Evolutionary conservation across 2,329 filamentous ascomycete species (phyloP).

Genomic region (Trichoderma sp.): DNA sequence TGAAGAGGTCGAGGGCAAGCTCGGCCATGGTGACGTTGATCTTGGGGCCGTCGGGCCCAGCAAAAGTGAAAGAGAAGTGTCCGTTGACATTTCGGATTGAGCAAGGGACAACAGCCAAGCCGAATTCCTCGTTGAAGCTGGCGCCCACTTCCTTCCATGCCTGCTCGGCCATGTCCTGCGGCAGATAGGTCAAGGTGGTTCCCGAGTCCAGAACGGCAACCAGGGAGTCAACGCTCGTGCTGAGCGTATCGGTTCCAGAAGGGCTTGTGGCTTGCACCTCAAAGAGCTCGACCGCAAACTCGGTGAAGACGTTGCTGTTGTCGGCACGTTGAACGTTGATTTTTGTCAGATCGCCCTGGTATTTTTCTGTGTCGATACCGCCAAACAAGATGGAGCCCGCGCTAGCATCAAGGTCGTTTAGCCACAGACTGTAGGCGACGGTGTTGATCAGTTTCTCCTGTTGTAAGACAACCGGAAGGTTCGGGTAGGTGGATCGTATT

Average conservation of each 20-base stretch:
- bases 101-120: conserved; percentile 54
- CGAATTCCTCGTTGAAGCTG: conserved; percentile 41
- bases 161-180: conserved; percentile 57
- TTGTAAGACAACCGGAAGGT: conserved; percentile 67
- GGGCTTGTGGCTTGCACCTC: conserved; percentile 51
- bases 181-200: conserved; percentile 71
- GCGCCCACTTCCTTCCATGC: conserved; percentile 60
- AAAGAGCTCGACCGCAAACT: conserved; percentile 53
- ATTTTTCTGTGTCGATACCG: conserved; percentile 78
- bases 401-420: conserved; percentile 59
- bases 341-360: conserved; percentile 61
- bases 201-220: conserved; percentile 73
- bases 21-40: conserved; percentile 59
- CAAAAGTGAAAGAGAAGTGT: conserved; percentile 58
- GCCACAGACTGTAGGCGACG: conserved; percentile 72
- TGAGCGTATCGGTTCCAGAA: conserved; percentile 51
- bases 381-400: conserved; percentile 76
- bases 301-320: conserved; percentile 44
- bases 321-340: conserved; percentile 57
- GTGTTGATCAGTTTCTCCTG: conserved; percentile 64
- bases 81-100: conserved; percentile 47
- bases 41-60: conserved; percentile 48
- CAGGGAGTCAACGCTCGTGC: conserved; percentile 48
- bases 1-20: conserved; percentile 52
- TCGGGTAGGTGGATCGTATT: conserved; percentile 46